Base-by-base conservation (phyloP, 2,329 filamentous ascomycete species). In the Aaosphaeria arxii region DNA sequence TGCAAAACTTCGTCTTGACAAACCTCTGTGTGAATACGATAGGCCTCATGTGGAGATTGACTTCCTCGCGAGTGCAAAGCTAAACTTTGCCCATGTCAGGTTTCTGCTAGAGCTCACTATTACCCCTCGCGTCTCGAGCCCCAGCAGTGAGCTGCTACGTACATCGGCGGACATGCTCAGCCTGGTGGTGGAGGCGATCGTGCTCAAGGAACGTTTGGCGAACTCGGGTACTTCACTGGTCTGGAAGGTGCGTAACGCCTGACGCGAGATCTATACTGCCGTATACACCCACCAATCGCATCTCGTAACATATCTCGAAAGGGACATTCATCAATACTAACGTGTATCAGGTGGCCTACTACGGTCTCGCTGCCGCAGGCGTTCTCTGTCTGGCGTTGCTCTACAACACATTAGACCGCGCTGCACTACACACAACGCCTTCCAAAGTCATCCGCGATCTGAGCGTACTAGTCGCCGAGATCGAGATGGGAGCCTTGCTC, bases 341-440 rank as follows among this genome's bases (percentile, higher is more conserved):
- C 29, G 17, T 7, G 3, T 7, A 13, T 24, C 31, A 69, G 66
- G 56, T 70, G n/a, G 58, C 54, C 5, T 62, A 62, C 40, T 70
- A 67, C 44, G 67, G 67, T 6, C 50, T 71, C 1, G 57, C 67
- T 11, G 67, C 67, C 5, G 65, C 66, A 7, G 67, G 67, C 0
- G 60, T 68, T 11, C 52, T 68, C 11, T 59, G 56, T n/a, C 55
- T 68, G 36, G 6, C 61, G 61, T 11, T 51, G 42, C 30, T 40
- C 39, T 32, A 38, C 29, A 33, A 13, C 28, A 24, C 17, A 24
- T 24, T 24, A 24, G 17, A 24, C 17, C 39, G 28, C 33, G 29
- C 9, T 11, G 13, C 33, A 13, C 33, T 4, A 9, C 9, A 36
- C 33, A 30, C 42, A 42, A 41, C 32, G 46, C n/a, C 30, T 36